Evolutionary conservation across 805 yeast species (phyloP).

Genomic region (Candida broadrunensis): DNA sequence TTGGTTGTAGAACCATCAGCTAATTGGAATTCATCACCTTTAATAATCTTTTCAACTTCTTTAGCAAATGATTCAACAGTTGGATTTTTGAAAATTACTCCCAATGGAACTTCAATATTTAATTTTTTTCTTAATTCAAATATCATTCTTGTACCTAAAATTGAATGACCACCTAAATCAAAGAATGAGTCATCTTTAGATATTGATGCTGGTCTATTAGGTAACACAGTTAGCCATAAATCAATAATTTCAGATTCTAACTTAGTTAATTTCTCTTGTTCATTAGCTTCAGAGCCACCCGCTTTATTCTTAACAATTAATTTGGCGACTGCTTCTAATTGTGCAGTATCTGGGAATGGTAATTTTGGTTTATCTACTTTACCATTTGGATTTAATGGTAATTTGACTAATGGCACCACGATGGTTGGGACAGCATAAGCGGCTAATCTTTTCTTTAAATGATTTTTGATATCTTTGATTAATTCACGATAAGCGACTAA

Average conservation of each 20-base stretch:
- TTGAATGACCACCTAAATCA: conserved; percentile 97
- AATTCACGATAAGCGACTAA: conserved; percentile 72
- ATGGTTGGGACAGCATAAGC: conserved; percentile 91
- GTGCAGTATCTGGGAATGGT: conserved; percentile 91
- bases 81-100: conserved; percentile 86
- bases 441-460: conserved; percentile 85
- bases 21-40: conserved; percentile 46
- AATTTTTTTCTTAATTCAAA: conserved; percentile 81
- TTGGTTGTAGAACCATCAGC: conserved; percentile 23
- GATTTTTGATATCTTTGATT: conserved; percentile 76
- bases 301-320: conserved; percentile 30
- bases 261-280: conserved; percentile 48
- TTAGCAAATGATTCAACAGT: conserved; percentile 76
- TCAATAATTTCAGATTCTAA: conserved; percentile 71
- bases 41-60: conserved; percentile 59
- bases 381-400: conserved; percentile 97
- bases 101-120: conserved; percentile 81
- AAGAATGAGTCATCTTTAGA: conserved; percentile 86
- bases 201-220: conserved; percentile 77
- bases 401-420: conserved; percentile 77
- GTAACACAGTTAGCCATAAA: conserved; percentile 82
- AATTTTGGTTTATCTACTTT: conserved; percentile 96
- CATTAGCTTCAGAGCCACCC: conserved; percentile 42
- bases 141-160: conserved; percentile 94
- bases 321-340: conserved; percentile 70